Conservation (phyloP, 2,329 filamentous ascomycete species). For the Fusarium ramigenum region DNA sequence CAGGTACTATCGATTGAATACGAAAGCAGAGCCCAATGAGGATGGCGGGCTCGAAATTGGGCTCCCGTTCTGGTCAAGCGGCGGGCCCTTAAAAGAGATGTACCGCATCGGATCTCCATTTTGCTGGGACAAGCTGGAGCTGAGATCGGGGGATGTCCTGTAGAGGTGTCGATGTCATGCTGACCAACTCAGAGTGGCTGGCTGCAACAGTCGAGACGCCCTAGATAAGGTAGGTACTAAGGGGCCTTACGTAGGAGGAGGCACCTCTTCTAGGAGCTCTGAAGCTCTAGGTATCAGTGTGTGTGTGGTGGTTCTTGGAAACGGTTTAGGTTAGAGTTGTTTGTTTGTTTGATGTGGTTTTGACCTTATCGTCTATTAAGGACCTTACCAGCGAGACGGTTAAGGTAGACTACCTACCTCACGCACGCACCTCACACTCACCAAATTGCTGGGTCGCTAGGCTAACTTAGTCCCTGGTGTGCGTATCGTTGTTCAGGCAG, state of each 20-base stretch:
- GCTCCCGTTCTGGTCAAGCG: slow-evolving; percentile 25
- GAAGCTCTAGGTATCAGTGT: background rate
- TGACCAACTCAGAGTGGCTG: slow-evolving; percentile 17
- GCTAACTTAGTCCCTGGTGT: slow-evolving; percentile 4
- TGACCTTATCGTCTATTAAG: background rate
- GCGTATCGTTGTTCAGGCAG: slow-evolving; percentile 5
- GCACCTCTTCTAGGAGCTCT: background rate
- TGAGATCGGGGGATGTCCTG: slow-evolving; percentile 16
- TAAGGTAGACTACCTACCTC: background rate
- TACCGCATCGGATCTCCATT: slow-evolving; percentile 31
- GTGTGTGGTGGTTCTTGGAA: background rate
- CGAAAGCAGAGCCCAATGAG: slow-evolving; percentile 8
- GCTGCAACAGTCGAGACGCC: slow-evolving; percentile 11
- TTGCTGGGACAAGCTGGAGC: slow-evolving; percentile 5
- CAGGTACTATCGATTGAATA: slow-evolving; percentile 18
- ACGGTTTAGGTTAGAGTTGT: background rate
- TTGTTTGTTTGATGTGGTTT: background rate
- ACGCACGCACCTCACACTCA: background rate
- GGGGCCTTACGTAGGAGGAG: background rate
- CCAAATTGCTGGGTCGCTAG: background rate
- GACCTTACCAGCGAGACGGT: background rate
- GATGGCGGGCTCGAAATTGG: background rate
- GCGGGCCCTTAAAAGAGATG: slow-evolving; percentile 14
- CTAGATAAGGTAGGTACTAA: background rate
- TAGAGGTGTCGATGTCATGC: slow-evolving; percentile 24